These are phyloP conservation scores for Flaveria floridana DNA, from an alignment of 140 eudicot genomes.

Conservation along the genomic window DNA sequence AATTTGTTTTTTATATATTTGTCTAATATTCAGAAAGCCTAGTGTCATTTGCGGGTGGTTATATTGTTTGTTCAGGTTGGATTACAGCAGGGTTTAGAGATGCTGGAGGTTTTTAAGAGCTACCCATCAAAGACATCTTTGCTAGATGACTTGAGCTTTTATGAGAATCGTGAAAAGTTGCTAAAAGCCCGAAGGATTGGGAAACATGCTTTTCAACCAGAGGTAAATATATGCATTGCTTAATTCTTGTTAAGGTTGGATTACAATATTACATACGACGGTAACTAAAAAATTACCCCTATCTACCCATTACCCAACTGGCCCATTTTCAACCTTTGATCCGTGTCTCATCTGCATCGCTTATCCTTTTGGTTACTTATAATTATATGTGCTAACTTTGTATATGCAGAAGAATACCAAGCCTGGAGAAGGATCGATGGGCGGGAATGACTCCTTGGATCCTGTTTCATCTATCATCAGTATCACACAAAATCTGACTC, in stretches of 20 bases:
- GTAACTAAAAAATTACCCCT: too few relatives aligned
- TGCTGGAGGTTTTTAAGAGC: constrained; percentile 73
- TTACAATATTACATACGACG: too few relatives aligned
- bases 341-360: background rate
- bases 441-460: constrained; percentile 32
- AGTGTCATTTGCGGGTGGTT: background rate
- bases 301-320: too few relatives aligned
- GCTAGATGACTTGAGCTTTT: constrained; percentile 72
- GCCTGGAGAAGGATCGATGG: constrained; percentile 35
- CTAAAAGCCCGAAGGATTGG: constrained; percentile 54
- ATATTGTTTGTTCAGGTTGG: constrained; percentile 53
- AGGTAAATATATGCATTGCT: constrained; percentile 18
- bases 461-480: constrained; percentile 45
- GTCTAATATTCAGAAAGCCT: background rate
- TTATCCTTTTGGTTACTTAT: constrained; percentile 10
- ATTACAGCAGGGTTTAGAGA: constrained; percentile 67
- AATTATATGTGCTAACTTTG: constrained; percentile 4
- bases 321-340: background rate
- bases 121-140: constrained; percentile 57
- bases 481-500: constrained; percentile 57
- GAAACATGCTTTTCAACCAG: constrained; percentile 47
- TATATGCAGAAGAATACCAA: constrained; percentile 38
- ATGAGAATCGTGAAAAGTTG: constrained; percentile 65
- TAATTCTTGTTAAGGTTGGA: background rate
- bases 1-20: background rate